Evolutionary conservation across 805 yeast species (phyloP).

Genomic region (Yueomyces sinensis): DNA sequence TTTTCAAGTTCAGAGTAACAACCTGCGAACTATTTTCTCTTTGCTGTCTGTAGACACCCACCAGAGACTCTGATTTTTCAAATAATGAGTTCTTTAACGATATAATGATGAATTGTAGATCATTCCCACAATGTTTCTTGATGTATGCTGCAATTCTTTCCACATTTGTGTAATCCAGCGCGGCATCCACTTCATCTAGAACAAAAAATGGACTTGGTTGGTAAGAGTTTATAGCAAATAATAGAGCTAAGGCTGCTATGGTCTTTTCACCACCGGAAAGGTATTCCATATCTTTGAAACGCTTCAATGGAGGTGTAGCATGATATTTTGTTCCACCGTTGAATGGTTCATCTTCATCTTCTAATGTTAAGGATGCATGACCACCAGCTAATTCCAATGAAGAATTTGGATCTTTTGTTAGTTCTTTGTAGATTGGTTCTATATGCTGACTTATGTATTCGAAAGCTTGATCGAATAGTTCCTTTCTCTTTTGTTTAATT

Average conservation of each 20-base stretch:
- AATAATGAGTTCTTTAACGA: conserved; percentile 78
- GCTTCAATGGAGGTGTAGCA: conserved; percentile 92
- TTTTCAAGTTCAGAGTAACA: conserved; percentile 57
- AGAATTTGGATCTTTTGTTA: conserved; percentile 46
- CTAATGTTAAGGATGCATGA: conserved; percentile 77
- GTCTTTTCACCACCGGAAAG: conserved; percentile 96
- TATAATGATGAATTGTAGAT: conserved; percentile 84
- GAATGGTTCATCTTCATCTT: conserved; percentile 85
- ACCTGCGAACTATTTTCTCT: conserved; percentile 57
- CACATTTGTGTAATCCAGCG: conserved; percentile 83
- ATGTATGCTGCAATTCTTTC: conserved; percentile 79
- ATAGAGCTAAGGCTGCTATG: conserved; percentile 84
- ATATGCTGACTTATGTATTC: conserved; percentile 61
- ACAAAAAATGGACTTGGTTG: conserved; percentile 95
- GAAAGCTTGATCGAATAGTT: conserved; percentile 57
- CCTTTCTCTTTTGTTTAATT: conserved; percentile 46
- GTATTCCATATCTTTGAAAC: conserved; percentile 84
- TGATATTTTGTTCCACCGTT: conserved; percentile 73
- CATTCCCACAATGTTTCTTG: conserved; percentile 55
- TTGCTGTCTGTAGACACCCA: conserved; percentile 85
- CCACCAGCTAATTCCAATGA: conserved; percentile 73
- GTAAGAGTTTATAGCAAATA: conserved; percentile 81
- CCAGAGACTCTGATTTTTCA: conserved; percentile 79
- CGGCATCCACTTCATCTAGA: conserved; percentile 96
- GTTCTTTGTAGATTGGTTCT: conserved; percentile 70